Conservation (phyloP, 176 grass and related monocot genomes). For the Cenchrus purpureus region DNA sequence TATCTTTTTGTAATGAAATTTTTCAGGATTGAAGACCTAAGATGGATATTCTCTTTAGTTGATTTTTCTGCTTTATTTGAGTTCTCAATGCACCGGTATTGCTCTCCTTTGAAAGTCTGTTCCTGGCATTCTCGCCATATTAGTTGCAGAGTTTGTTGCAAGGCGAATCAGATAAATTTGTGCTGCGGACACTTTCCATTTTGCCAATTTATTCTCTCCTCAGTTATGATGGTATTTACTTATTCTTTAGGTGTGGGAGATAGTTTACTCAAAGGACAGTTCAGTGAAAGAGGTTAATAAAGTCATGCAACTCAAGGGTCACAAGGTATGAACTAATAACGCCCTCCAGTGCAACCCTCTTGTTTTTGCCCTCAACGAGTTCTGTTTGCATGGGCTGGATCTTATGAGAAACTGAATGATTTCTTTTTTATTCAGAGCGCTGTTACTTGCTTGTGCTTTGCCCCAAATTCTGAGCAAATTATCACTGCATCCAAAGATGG, state of each 20-base stretch:
- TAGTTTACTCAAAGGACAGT: conserved; percentile 91
- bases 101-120: not conserved
- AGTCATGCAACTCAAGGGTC: conserved; percentile 97
- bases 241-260: conserved; percentile 86
- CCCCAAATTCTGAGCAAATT: conserved; percentile 81
- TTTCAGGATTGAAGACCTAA: not conserved
- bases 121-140: not conserved
- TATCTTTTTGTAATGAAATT: not conserved
- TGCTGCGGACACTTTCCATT: not conserved
- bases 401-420: conserved; percentile 20
- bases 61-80: not conserved
- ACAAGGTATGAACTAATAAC: conserved; percentile 60
- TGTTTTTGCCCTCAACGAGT: not conserved
- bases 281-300: conserved; percentile 88
- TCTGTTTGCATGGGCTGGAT: not conserved
- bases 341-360: not conserved
- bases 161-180: not conserved
- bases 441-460: conserved; percentile 83
- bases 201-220: not conserved
- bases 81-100: not conserved
- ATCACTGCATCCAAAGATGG: conserved; percentile 96
- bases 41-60: not conserved
- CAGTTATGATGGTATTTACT: conserved; percentile 32
- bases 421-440: conserved; percentile 63
- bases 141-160: not conserved